Conservation (phyloP, 2,329 filamentous ascomycete species). For the Hypoxylon sp. region DNA sequence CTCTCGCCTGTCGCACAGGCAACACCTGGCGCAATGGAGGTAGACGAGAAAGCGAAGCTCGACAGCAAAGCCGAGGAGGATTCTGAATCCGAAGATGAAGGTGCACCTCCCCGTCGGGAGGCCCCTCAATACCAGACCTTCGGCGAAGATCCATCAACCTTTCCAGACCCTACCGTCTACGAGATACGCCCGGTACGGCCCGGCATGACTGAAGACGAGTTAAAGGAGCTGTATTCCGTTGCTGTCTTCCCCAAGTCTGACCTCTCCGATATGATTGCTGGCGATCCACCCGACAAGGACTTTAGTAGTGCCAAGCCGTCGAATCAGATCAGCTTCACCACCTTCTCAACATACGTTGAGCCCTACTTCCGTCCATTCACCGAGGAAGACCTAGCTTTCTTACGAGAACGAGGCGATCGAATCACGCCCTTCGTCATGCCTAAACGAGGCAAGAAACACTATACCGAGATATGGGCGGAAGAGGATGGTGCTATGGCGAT, state of each 20-base stretch:
- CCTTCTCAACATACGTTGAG: slow-evolving; percentile 93
- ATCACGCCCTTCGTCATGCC: slow-evolving; percentile 88
- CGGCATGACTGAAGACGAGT: slow-evolving; percentile 87
- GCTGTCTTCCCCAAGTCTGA: slow-evolving; percentile 85
- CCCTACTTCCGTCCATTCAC: slow-evolving; percentile 90
- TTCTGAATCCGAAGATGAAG: slow-evolving; percentile 71
- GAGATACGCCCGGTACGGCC: slow-evolving; percentile 84
- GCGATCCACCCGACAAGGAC: slow-evolving; percentile 91
- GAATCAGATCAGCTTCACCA: slow-evolving; percentile 93
- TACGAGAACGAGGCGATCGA: slow-evolving; percentile 91
- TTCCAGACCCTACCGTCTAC: slow-evolving; percentile 92
- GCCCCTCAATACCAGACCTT: slow-evolving; percentile 88
- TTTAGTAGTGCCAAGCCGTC: slow-evolving; percentile 94
- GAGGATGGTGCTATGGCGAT: slow-evolving; percentile 87
- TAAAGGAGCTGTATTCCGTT: slow-evolving; percentile 89
- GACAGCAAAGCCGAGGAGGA: slow-evolving; percentile 63
- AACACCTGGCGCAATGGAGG: slow-evolving; percentile 71
- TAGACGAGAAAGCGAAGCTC: slow-evolving; percentile 67
- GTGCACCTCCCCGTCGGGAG: slow-evolving; percentile 73
- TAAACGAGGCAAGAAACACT: slow-evolving; percentile 85
- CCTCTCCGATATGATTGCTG: slow-evolving; percentile 86
- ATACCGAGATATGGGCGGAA: slow-evolving; percentile 92
- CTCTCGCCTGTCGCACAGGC: slow-evolving; percentile 69
- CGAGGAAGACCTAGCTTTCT: slow-evolving; percentile 93
- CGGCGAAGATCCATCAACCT: slow-evolving; percentile 92